Conservation (phyloP, 176 grass and related monocot species). For the Oryza glaberrima region DNA sequence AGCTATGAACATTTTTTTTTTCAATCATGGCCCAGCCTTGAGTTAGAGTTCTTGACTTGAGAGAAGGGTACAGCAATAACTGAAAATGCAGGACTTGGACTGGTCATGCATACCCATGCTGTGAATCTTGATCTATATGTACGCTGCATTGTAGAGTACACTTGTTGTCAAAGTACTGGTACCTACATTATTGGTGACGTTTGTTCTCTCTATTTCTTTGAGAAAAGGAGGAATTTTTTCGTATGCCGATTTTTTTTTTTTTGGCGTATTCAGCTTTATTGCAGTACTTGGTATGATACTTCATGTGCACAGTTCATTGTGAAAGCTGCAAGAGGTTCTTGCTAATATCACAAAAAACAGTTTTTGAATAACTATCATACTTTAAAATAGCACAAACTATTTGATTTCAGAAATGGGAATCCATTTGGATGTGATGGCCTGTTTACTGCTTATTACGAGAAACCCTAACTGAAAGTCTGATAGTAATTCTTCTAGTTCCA, state of each 20-base stretch:
- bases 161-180: constrained; percentile 38
- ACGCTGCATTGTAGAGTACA: constrained; percentile 36
- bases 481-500: not conserved
- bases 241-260: not conserved
- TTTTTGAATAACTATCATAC: not conserved
- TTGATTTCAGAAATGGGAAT: not conserved
- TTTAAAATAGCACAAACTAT: not conserved
- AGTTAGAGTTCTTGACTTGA: constrained; percentile 56
- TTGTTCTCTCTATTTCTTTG: not conserved
- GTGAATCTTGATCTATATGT: constrained; percentile 4
- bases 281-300: not conserved
- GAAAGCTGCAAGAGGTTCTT: not conserved
- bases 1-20: not conserved
- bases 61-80: constrained; percentile 33
- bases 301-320: not conserved
- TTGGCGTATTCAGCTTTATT: not conserved
- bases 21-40: constrained; percentile 39
- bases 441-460: not conserved
- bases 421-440: not conserved
- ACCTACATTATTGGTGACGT: constrained; percentile 46
- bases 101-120: constrained; percentile 19
- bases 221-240: constrained; percentile 1
- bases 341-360: not conserved
- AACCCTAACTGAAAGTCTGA: not conserved
- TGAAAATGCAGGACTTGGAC: constrained; percentile 56